Conservation (phyloP, 495 filamentous ascomycete genomes). For the Penicillium lividum region DNA sequence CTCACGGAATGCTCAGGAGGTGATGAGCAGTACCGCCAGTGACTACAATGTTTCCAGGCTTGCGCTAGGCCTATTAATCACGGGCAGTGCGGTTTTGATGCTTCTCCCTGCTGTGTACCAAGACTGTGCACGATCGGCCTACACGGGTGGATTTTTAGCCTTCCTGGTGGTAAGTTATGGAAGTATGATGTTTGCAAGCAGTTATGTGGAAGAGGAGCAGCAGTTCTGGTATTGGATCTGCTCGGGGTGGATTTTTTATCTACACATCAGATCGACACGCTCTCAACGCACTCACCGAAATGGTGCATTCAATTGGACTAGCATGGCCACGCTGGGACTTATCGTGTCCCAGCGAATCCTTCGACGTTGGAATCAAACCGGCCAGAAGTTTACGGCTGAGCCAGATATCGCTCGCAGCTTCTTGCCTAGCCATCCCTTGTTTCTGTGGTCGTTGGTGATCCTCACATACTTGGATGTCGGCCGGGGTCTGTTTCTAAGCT, state of each 20-base stretch:
- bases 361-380: conserved; percentile 91
- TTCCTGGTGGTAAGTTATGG: conserved; percentile 61
- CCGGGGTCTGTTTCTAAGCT: conserved; percentile 32
- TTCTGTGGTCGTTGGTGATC: conserved; percentile 76
- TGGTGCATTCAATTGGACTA: conserved; percentile 3
- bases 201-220: conserved; percentile 97
- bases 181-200: conserved; percentile 94
- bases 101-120: conserved; percentile 30
- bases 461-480: conserved; percentile 62
- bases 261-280: conserved; percentile 55
- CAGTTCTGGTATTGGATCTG: conserved; percentile 96
- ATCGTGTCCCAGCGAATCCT: conserved; percentile 58
- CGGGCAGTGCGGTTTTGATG: conserved; percentile 42
- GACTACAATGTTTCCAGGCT: conserved; percentile 78
- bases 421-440: conserved; percentile 56
- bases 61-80: conserved; percentile 51
- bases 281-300: conserved; percentile 1
- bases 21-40: conserved; percentile 85
- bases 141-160: conserved; percentile 33
- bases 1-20: conserved; percentile 64
- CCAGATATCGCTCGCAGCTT: conserved; percentile 77
- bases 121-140: conserved; percentile 21
- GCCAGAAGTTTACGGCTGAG: conserved; percentile 87
- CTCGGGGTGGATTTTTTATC: conserved; percentile 70
- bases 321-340: conserved; percentile 25